Evolutionary conservation across 23 red algal genomes (phyloP), one percentile per base, ranked within the genome.

Genomic region (Gracilariopsis chorda): DNA sequence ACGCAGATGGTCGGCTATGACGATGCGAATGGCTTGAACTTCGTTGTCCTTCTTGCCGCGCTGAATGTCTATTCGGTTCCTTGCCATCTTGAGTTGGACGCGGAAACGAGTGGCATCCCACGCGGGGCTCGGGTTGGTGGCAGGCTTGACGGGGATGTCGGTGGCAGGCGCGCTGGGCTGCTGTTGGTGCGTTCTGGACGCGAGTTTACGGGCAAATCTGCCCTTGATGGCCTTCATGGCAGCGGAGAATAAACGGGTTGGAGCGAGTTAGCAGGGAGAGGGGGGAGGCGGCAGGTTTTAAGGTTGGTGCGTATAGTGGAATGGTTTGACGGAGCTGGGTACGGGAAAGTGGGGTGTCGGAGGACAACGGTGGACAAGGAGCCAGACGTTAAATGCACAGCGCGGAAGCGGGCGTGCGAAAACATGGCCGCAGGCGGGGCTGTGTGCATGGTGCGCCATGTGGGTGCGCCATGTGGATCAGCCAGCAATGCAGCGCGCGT

Each of bases 31-130:
- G 41, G 83, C 64, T 37, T 74, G 41, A 11, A 74, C 75, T 77
- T 88, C 83, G 45, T 88, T 88, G 8, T 70, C 63, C 63, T 88
- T 88, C 64, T 88, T 88, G 20, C 83, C 83, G 17, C 62, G 83
- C 48, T 88, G 83, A n/a, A 88, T 88, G 25, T 72, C 62, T 11
- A 88, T 77, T 42, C 83, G 83, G 44, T 73, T 75, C 48, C 75
- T 88, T 8, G 83, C 83, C 46, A 88, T 70, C 83, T 88, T 88
- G 48, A 88, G 69, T 25, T 77, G 83, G 9, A 88, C 65, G 32
- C 69, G 64, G 51, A 88, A 88, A 34, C 44, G 63, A 16, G 62
- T 88, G 47, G 65, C 65, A 52, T 88, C 65, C 83, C 83, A 88
- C 21, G 60, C 35, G 80, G 59, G 33, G 28, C 56, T 11, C 36